Evolutionary conservation across 2,329 filamentous ascomycete species (phyloP).

Genomic region (Stachybotrys chartarum): DNA sequence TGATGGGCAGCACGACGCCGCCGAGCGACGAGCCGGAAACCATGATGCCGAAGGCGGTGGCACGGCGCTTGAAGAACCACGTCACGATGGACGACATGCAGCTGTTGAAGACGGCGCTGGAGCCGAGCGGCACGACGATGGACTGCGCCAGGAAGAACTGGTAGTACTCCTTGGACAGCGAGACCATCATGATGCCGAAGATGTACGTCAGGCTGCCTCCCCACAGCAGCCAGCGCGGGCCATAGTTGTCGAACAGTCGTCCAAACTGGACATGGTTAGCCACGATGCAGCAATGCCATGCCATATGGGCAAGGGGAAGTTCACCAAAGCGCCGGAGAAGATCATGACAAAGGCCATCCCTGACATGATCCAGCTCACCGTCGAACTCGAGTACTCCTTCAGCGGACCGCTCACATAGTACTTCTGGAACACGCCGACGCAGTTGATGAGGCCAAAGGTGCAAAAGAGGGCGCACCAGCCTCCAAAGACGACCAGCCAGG

Average conservation of each 20-base stretch:
- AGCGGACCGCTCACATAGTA: conserved; percentile 48
- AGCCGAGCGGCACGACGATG: conserved; percentile 32
- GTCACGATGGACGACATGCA: conserved; percentile 34
- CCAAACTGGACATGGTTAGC: conserved; percentile 34
- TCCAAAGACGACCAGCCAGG: conserved; percentile 49
- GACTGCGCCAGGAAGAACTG: conserved; percentile 36
- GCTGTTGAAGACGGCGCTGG: conserved; percentile 34
- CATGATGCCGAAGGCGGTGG: conserved; percentile 45
- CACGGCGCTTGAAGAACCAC: conserved; percentile 47
- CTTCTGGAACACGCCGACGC: conserved; percentile 48
- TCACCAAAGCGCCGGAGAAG: conserved; percentile 40
- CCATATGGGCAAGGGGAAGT: conserved; percentile 16
- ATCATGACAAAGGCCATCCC: conserved; percentile 42
- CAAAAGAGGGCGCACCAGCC: conserved; percentile 36
- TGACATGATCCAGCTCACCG: conserved; percentile 54
- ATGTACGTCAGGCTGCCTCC: conserved; percentile 49
- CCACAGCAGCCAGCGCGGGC: conserved; percentile 50
- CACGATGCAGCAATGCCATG: background rate
- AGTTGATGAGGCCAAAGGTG: conserved; percentile 37
- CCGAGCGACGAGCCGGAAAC: conserved; percentile 48
- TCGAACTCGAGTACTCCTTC: conserved; percentile 37
- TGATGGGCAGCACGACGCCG: conserved; percentile 53
- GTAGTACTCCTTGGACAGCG: conserved; percentile 37
- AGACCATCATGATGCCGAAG: conserved; percentile 60
- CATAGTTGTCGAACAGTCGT: conserved; percentile 57